Percentiles rank a stretch among this genome's conserved stretches.
Conservation (phyloP, 495 filamentous ascomycete genomes). For the Podospora pseudopauciseta region DNA sequence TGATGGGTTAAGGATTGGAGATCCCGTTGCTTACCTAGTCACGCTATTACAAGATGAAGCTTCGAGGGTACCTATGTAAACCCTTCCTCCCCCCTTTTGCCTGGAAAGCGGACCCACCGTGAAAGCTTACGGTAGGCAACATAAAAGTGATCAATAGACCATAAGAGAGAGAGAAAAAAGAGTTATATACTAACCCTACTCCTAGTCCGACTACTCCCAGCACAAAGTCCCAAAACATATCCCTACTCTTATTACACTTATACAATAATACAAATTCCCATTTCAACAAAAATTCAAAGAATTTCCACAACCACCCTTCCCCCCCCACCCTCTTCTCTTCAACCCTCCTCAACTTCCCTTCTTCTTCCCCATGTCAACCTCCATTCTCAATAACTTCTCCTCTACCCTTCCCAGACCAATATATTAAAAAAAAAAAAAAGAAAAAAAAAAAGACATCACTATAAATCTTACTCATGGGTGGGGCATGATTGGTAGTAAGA, state of each 20-base stretch:
- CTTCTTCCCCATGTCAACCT: not conserved
- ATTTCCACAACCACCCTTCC: not conserved
- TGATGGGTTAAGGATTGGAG: too few relatives aligned
- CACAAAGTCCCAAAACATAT: not conserved
- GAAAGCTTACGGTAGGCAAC: too few relatives aligned
- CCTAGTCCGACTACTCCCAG: not conserved
- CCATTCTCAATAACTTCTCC: not conserved
- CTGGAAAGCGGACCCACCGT: too few relatives aligned
- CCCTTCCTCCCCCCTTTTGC: too few relatives aligned
- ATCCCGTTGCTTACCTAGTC: too few relatives aligned
- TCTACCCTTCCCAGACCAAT: not conserved
- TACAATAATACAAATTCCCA: conserved; percentile 1
- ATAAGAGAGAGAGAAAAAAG: not conserved
- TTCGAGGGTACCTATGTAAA: too few relatives aligned
- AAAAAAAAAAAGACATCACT: not conserved
- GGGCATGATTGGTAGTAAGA: too few relatives aligned
- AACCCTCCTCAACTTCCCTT: not conserved
- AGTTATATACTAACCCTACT: not conserved
- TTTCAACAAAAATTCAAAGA: not conserved
- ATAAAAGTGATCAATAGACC: not conserved
- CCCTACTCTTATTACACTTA: conserved; percentile 2
- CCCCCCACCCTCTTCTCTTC: not conserved
- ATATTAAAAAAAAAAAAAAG: not conserved
- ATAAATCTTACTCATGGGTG: not conserved
- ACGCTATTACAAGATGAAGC: too few relatives aligned